Evolutionary conservation across 768 basidiomycete genomes (phyloP), one percentile per base, ranked within the genome.

Genomic region (Lyophyllum semitale): DNA sequence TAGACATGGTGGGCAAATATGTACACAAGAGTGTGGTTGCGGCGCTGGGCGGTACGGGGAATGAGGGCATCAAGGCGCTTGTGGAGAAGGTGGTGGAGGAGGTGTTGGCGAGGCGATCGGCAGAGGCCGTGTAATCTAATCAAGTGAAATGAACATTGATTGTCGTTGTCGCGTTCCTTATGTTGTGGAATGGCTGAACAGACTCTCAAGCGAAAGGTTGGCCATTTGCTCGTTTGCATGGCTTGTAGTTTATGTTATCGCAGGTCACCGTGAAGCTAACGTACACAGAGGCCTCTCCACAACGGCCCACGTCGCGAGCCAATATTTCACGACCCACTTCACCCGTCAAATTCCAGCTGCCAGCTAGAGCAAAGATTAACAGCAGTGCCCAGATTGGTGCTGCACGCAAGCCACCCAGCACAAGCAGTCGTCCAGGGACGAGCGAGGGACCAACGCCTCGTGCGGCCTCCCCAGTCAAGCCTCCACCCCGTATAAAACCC

Each of bases 1-100:
- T 89, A 41, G 94, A 97, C 68, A 93, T 94, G 84, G 86, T 95
- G 18, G 94, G 91, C 15, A 96, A 96, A 71, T 94, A 92, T 59
- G 91, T 95, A 4, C 82, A 83, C 65, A 94, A 94, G 77, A 88
- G 91, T 52, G 90, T 95, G 1, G 66, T 72, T 13, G 87, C 88
- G 37, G 84, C 84, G 48, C 72, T 92, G 38, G 80, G 80, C 7
- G 84, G 84, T 1, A 76, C 73, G 6, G 84, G 77, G 0, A 77
- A 77, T 18, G 73, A 75, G 29, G 75, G 75, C 3, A 61, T 88
- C 44, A 72, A 73, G 47, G 69, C 63, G 15, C 49, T 84, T 65
- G 77, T 91, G 30, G 83, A 84, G 66, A 83, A 74, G 59, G 71
- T 83, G 3, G 87, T 89, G 8, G 77, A 83, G 59, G 77, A 81